These are phyloP conservation scores for Penicillium simplicissimum DNA, from an alignment of 495 filamentous ascomycete genomes.

Conservation along the genomic window DNA sequence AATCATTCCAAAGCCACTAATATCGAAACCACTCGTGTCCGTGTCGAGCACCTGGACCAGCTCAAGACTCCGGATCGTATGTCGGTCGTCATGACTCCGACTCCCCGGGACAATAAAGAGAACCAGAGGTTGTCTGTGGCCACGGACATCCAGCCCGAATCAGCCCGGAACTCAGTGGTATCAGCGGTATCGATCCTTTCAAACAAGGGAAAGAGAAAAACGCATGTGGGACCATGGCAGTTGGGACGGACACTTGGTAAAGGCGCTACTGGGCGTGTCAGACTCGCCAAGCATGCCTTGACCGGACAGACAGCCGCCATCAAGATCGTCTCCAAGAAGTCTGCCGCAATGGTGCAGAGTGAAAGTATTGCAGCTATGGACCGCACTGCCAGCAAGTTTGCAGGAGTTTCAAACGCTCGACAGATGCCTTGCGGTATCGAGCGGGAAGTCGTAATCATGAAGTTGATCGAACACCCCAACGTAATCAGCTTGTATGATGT, in stretches of 20 bases:
- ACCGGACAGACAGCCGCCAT: slow-evolving; percentile 80
- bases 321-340: slow-evolving; percentile 87
- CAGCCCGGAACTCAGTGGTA: slow-evolving; percentile 70
- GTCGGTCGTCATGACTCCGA: slow-evolving; percentile 40
- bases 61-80: slow-evolving; percentile 38
- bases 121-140: slow-evolving; percentile 56
- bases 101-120: slow-evolving; percentile 41
- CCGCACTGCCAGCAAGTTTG: slow-evolving; percentile 47
- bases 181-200: slow-evolving; percentile 68
- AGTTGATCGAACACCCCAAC: slow-evolving; percentile 89
- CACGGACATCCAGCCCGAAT: slow-evolving; percentile 52
- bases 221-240: slow-evolving; percentile 85
- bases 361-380: slow-evolving; percentile 77
- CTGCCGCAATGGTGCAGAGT: slow-evolving; percentile 67
- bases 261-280: slow-evolving; percentile 81
- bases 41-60: slow-evolving; percentile 28
- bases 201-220: slow-evolving; percentile 65
- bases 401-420: slow-evolving; percentile 44
- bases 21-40: slow-evolving; percentile 24
- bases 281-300: slow-evolving; percentile 72
- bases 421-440: slow-evolving; percentile 85
- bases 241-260: slow-evolving; percentile 83
- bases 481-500: slow-evolving; percentile 91
- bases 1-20: slow-evolving; percentile 42
- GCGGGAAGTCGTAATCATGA: slow-evolving; percentile 93